Base-by-base conservation (phyloP, 2,329 filamentous ascomycete genomes). In the Huntiella bhutanensis region DNA sequence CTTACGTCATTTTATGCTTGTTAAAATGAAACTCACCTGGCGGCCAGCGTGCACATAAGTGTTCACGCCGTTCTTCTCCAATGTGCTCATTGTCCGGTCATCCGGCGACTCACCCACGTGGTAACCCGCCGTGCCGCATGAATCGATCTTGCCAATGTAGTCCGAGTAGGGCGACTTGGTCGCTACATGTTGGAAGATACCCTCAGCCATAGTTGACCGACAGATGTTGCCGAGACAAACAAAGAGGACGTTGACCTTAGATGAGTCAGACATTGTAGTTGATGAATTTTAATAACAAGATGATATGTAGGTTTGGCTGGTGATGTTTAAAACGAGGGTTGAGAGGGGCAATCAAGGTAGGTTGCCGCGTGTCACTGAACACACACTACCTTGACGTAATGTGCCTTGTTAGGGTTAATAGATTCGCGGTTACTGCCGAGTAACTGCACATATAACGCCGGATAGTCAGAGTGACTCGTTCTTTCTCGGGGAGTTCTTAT, bases 181-280 rank as follows among this genome's bases (percentile, higher is more conserved):
- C 36, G 71, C 71, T 36, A 91, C 65, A 50, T 78, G 73, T 49
- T 77, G 75, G 64, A 98, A 96, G 53, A 94, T 82, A 43, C 83
- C 91, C 67, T 96, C 88, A 40, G 87, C 85, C 91, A 98, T 96
- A 32, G 91, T 83, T 5, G 86, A 94, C 51, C 73, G 70, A 60
- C 86, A 98, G 57, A 96, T 96, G 63, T 98, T 98, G 60, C 91
- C 91, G 33, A 96, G 71, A 64, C 91, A 98, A 55, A 96, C 88
- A 59, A 96, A 96, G 45, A 96, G 74, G 34, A 96, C 81, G 2
- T 80, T 86, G 46, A 83, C 53, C 35, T 51, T 51, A 12, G 38
- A 28, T 28, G 22, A 28, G 22, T 28, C 22, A 4, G 22, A 28
- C 22, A 28, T 28, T 28, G 22, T 7, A 5, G 7, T 28, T 28